These are phyloP conservation scores for Aureobasidium namibiae DNA, from an alignment of 2,329 filamentous ascomycete species.

Conservation along the genomic window DNA sequence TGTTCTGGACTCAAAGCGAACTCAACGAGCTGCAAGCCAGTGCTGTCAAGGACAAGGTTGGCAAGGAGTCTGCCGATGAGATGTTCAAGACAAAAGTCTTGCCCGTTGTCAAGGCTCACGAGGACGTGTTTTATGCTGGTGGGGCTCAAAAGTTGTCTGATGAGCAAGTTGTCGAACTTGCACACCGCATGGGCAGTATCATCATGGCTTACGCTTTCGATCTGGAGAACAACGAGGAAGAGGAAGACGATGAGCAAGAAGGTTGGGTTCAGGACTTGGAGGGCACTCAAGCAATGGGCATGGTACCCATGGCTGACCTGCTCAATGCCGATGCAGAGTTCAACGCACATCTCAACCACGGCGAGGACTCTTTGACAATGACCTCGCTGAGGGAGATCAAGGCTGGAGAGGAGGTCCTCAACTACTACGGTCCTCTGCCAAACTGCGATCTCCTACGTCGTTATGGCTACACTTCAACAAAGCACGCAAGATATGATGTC, in stretches of 20 bases:
- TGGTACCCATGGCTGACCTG: conserved; percentile 87
- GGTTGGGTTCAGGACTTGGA: conserved; percentile 40
- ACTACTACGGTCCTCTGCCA: conserved; percentile 81
- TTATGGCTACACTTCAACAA: conserved; percentile 78
- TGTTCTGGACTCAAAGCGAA: conserved; percentile 76
- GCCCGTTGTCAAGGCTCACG: conserved; percentile 49
- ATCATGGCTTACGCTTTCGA: conserved; percentile 95
- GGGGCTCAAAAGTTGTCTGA: conserved; percentile 32
- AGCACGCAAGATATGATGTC: conserved; percentile 72
- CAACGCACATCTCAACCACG: conserved; percentile 61
- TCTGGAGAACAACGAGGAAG: conserved; percentile 47
- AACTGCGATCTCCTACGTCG: conserved; percentile 73
- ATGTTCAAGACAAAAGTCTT: conserved; percentile 54
- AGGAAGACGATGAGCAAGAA: conserved; percentile 51
- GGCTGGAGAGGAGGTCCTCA: conserved; percentile 69
- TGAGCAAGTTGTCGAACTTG: conserved; percentile 45
- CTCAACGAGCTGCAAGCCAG: conserved; percentile 67
- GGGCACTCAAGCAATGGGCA: conserved; percentile 57
- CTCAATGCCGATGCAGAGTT: conserved; percentile 76
- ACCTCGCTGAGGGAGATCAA: conserved; percentile 60
- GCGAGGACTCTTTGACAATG: conserved; percentile 56
- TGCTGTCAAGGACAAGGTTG: conserved; percentile 67
- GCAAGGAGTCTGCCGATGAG: conserved; percentile 60
- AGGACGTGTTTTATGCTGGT: conserved; percentile 41
- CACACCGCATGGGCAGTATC: conserved; percentile 75